phyloP scores from a whole-genome alignment of 106 monocot genomes.

The Hemerocallis citrina region DNA sequence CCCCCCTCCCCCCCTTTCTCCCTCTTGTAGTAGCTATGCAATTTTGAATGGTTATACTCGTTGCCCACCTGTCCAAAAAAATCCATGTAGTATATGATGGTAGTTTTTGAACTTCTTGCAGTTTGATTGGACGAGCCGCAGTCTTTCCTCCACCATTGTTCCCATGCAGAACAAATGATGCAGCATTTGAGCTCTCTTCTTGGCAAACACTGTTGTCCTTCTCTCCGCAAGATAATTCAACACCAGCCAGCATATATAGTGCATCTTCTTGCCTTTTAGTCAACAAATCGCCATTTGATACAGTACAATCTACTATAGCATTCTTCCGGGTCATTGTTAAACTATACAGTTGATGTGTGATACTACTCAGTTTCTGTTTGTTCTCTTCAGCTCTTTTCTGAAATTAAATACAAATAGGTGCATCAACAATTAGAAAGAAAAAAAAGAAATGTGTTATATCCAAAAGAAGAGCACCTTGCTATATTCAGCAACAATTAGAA shows the following conservation, averaged over 20 bases:
- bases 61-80: constrained; percentile 80
- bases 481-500: not conserved
- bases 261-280: constrained; percentile 73
- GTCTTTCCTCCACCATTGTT: constrained; percentile 66
- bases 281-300: constrained; percentile 42
- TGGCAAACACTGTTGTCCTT: constrained; percentile 33
- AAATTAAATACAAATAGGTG: constrained; percentile 7
- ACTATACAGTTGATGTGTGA: constrained; percentile 48
- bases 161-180: constrained; percentile 59
- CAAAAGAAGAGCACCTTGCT: too few relatives aligned
- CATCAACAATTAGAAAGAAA: too few relatives aligned
- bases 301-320: constrained; percentile 15
- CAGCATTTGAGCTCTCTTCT: constrained; percentile 66
- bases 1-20: too few relatives aligned
- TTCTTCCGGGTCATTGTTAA: constrained; percentile 46
- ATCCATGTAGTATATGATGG: constrained; percentile 99
- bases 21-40: not conserved
- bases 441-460: too few relatives aligned
- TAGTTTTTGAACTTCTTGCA: constrained; percentile 59
- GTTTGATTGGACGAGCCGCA: constrained; percentile 60
- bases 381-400: constrained; percentile 90
- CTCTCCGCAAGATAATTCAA: constrained; percentile 48
- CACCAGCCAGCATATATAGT: constrained; percentile 41
- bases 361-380: constrained; percentile 55
- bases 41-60: not conserved